Evolutionary conservation across 192 early-diverging fungal genomes (phyloP).

Genomic region (Coemansia sp.): DNA sequence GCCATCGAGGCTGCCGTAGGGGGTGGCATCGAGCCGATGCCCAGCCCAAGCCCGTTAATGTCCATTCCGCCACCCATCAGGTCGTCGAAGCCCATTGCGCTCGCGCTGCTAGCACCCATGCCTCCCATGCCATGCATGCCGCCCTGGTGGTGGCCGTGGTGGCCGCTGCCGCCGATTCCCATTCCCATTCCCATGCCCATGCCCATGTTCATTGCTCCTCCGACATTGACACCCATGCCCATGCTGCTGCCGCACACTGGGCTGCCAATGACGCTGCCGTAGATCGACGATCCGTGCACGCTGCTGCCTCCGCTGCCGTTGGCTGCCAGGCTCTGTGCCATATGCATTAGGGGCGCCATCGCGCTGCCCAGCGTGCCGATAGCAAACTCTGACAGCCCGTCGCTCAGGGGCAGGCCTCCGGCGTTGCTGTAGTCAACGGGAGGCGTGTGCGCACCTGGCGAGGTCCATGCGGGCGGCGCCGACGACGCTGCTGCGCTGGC

Average conservation of each 20-base stretch:
- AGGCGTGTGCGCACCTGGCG: constrained; percentile 8
- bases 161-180: neutral
- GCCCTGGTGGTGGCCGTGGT: neutral
- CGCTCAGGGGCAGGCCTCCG: constrained; percentile 25
- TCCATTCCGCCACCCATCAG: neutral
- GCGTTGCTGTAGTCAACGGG: constrained; percentile 5
- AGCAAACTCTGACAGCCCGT: constrained; percentile 49
- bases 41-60: neutral
- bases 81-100: constrained; percentile 4
- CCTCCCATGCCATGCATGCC: neutral
- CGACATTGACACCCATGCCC: neutral
- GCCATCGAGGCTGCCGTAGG: too few relatives aligned
- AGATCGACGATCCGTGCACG: constrained; percentile 30
- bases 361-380: constrained; percentile 39
- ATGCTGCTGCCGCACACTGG: constrained; percentile 8
- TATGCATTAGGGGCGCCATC: constrained; percentile 41
- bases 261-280: constrained; percentile 47
- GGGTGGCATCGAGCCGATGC: neutral
- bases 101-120: neutral
- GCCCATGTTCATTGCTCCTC: too few relatives aligned
- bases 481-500: too few relatives aligned
- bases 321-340: constrained; percentile 26
- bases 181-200: too few relatives aligned
- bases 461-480: constrained; percentile 5
- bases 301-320: constrained; percentile 25